A percentile compares a stretch with the other conserved stretches of the same genome.
Evolutionary conservation across 495 filamentous ascomycete genomes (phyloP).

Genomic region (Aspergillus nanangensis): DNA sequence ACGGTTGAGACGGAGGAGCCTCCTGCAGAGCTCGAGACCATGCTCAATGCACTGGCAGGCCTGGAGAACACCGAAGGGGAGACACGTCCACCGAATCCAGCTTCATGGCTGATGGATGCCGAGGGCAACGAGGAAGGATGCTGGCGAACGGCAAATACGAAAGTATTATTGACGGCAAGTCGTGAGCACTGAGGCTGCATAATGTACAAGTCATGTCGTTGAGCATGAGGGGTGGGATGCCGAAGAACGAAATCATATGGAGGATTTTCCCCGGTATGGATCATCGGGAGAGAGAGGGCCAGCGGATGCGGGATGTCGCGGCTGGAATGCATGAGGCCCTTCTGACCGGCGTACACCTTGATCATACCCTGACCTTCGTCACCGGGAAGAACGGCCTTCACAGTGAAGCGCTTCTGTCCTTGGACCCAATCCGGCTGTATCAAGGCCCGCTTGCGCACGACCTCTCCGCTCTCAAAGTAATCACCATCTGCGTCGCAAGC

Average conservation of each 20-base stretch:
- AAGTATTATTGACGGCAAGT: constrained; percentile 91
- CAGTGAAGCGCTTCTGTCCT: constrained; percentile 82
- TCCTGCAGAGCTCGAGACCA: constrained; percentile 50
- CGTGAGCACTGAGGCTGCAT: constrained; percentile 87
- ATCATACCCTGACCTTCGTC: constrained; percentile 87
- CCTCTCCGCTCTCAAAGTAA: constrained; percentile 87
- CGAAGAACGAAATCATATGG: constrained; percentile 88
- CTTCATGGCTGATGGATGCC: constrained; percentile 48
- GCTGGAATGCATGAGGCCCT: constrained; percentile 92
- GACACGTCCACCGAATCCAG: constrained; percentile 34
- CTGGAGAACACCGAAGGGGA: constrained; percentile 70
- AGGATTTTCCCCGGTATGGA: constrained; percentile 87
- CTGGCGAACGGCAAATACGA: constrained; percentile 92
- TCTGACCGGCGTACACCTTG: constrained; percentile 90
- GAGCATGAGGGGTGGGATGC: constrained; percentile 94
- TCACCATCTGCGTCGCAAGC: constrained; percentile 84
- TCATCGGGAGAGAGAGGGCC: constrained; percentile 84
- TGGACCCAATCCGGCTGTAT: constrained; percentile 88
- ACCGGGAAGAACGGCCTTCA: constrained; percentile 86
- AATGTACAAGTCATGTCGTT: constrained; percentile 94
- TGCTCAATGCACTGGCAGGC: constrained; percentile 77
- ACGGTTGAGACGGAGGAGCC: constrained; percentile 34
- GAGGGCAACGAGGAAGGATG: constrained; percentile 65
- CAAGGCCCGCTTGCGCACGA: constrained; percentile 77
- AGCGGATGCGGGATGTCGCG: constrained; percentile 91